Evolutionary conservation across 495 filamentous ascomycete genomes (phyloP), one percentile per base, ranked within the genome.

Genomic region (Usnea hakonensis): DNA sequence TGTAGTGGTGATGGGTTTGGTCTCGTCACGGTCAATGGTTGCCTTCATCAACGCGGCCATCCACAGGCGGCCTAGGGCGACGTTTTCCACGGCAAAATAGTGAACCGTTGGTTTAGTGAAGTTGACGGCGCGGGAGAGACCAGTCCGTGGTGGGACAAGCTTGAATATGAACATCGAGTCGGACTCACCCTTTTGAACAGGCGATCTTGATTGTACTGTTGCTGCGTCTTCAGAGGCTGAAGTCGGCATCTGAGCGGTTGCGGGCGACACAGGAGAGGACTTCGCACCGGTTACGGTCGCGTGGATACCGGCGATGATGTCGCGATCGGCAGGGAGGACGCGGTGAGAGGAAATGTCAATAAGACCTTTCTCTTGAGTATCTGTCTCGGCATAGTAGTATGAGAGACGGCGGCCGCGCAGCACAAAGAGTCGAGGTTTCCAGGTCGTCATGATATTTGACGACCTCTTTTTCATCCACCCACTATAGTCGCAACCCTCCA

Each of bases 391-490:
- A 74, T 99, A 99, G 72, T 94, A 99, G 75, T 99, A 99, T 0
- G 91, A 90, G 26, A 99, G 82, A 17, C 95, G 85, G 64, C 90
- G 83, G 50, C 95, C 95, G 58, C 90, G 89, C 37, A 99, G 79
- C 26, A 97, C 88, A 69, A 99, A 99, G 37, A 97, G 82, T 11
- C 95, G 86, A 44, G 90, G 85, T 70, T 97, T 97, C 95, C 95
- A 99, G 2, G 90, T 96, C 4, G 90, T 88, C 88, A 97, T 95
- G 55, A 97, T 77, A 65, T 94, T 94, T 3, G 90, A 90, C 54
- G 90, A 95, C 69, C 91, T 87, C 81, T 99, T 99, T 79, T 96
- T 97, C 95, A 99, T 99, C 95, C 95, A 99, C 30, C 95, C 95
- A 65, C 86, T 91, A 69, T 92, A 99, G 68, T 99, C 94, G 53